A percentile compares a stretch with the other conserved stretches of the same genome.
Evolutionary conservation across 2,329 filamentous ascomycete species (phyloP).

Genomic region (Diaporthe citri): DNA sequence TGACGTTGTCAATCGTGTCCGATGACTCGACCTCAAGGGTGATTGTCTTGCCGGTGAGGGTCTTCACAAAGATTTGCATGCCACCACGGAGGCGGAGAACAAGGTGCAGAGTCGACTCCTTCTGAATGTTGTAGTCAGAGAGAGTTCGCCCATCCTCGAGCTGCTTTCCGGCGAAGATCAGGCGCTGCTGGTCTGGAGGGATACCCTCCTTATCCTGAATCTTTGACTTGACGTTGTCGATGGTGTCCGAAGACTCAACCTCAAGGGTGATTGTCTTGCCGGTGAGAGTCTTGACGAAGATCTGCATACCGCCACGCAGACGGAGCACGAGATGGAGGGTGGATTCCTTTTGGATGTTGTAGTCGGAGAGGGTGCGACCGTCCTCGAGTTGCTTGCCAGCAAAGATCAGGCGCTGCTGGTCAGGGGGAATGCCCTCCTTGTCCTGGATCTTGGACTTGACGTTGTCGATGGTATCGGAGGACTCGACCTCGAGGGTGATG

Average conservation of each 20-base stretch:
- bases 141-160: constrained; percentile 92
- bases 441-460: constrained; percentile 98
- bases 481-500: constrained; percentile 91
- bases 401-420: constrained; percentile 96
- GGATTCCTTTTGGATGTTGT: constrained; percentile 96
- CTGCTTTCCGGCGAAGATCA: constrained; percentile 96
- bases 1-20: constrained; percentile 79
- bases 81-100: constrained; percentile 86
- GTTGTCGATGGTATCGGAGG: constrained; percentile 92
- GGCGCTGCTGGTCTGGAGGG: constrained; percentile 91
- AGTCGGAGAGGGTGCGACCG: constrained; percentile 88
- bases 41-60: constrained; percentile 77
- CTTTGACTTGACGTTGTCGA: constrained; percentile 95
- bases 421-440: constrained; percentile 96
- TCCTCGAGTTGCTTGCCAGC: constrained; percentile 97
- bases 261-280: constrained; percentile 96
- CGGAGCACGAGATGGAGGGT: constrained; percentile 89
- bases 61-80: constrained; percentile 83
- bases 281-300: constrained; percentile 88
- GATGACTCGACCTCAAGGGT: constrained; percentile 76
- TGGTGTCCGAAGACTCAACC: constrained; percentile 89
- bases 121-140: constrained; percentile 97
- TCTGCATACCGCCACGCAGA: constrained; percentile 91
- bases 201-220: constrained; percentile 96
- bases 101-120: constrained; percentile 85